Conservation (phyloP, 179 eudicot genomes). For the Silene coronaria region DNA sequence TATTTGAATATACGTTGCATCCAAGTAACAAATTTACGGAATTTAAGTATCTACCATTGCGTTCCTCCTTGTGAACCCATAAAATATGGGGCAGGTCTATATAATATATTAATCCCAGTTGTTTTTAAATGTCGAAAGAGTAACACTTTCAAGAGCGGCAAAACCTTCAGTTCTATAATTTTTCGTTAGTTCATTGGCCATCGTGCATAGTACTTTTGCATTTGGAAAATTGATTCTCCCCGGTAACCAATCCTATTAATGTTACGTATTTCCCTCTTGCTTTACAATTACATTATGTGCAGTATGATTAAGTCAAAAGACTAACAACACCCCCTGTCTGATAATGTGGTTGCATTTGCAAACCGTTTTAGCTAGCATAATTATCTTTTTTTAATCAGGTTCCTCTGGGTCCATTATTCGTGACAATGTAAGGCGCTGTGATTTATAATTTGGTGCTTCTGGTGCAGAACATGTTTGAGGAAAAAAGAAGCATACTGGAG, state of each 20-base stretch:
- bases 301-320: background rate
- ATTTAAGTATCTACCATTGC: too few relatives aligned
- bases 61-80: too few relatives aligned
- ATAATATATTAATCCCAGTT: too few relatives aligned
- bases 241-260: background rate
- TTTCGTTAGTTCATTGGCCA: background rate
- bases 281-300: background rate
- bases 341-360: background rate
- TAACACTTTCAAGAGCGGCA: background rate
- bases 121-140: background rate
- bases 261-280: background rate
- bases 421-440: background rate
- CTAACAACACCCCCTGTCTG: background rate
- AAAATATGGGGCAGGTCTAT: too few relatives aligned
- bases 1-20: background rate
- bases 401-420: background rate
- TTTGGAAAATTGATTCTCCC: too few relatives aligned
- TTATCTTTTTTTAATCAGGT: background rate
- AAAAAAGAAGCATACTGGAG: conserved; percentile 92
- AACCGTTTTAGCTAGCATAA: background rate
- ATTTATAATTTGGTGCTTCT: conserved; percentile 10
- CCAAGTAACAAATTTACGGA: too few relatives aligned
- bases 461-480: conserved; percentile 93
- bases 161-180: background rate
- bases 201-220: background rate